phyloP scores from a whole-genome alignment of 768 basidiomycete species.

The Russula sp. region DNA sequence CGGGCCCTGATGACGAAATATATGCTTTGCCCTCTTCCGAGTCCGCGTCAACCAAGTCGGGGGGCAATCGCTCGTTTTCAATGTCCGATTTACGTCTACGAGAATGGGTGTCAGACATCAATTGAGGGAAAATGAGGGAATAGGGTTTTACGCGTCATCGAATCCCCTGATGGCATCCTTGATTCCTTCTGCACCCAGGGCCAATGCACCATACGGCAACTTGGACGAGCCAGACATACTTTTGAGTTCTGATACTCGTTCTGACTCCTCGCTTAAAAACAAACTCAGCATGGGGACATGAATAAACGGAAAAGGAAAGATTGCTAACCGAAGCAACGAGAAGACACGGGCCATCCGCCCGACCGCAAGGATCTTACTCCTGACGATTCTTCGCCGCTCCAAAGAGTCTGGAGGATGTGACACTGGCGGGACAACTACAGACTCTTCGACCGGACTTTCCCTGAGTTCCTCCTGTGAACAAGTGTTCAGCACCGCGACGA shows the following conservation, averaged over 20 bases:
- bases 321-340: conserved; percentile 81
- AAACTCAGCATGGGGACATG: not conserved
- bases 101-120: conserved; percentile 6
- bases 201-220: conserved; percentile 81
- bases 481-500: conserved; percentile 94
- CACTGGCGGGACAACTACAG: conserved; percentile 44
- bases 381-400: conserved; percentile 88
- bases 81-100: conserved; percentile 92
- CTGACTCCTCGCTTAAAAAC: conserved; percentile 85
- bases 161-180: conserved; percentile 92
- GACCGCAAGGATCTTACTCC: conserved; percentile 97
- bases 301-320: conserved; percentile 1
- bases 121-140: not conserved
- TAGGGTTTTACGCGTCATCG: conserved; percentile 82
- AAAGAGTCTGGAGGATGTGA: conserved; percentile 46
- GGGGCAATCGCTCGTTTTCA: conserved; percentile 97
- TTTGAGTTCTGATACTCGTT: conserved; percentile 96
- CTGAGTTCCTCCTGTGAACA: conserved; percentile 97
- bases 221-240: conserved; percentile 74
- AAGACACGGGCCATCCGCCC: conserved; percentile 96
- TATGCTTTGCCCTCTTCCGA: conserved; percentile 67
- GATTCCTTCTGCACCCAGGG: conserved; percentile 88
- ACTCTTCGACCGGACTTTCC: conserved; percentile 55
- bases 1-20: conserved; percentile 47
- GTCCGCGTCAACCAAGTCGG: conserved; percentile 83